Evolutionary conservation across 805 yeast genomes (phyloP).

Genomic region (Myxozyma vanderwaltii): DNA sequence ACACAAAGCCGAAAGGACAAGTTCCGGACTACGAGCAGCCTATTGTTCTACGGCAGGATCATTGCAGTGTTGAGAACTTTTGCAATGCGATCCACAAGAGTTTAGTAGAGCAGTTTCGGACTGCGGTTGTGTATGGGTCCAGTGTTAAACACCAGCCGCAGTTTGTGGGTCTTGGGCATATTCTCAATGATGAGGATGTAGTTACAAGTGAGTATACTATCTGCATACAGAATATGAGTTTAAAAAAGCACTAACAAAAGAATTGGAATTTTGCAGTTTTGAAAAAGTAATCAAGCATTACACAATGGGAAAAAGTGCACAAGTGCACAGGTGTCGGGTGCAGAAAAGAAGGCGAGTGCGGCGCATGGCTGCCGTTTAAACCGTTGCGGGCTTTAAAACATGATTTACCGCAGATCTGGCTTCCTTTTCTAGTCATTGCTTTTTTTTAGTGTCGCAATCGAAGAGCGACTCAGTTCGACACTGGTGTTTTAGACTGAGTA

Average conservation of each 20-base stretch:
- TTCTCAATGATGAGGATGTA: conserved; percentile 92
- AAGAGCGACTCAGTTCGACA: no score
- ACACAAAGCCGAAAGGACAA: conserved; percentile 94
- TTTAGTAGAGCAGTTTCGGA: conserved; percentile 88
- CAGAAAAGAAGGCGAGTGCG: no score
- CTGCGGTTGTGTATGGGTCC: conserved; percentile 87
- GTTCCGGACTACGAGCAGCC: conserved; percentile 95
- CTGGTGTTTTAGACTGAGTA: no score
- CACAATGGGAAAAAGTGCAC: neutral
- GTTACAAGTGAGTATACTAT: conserved; percentile 67
- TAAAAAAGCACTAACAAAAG: no score
- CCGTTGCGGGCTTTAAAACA: no score
- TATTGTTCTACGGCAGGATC: conserved; percentile 80
- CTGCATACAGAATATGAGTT: no score
- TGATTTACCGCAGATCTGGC: no score
- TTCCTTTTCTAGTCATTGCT: no score
- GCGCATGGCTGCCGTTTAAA: no score
- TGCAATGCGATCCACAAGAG: conserved; percentile 96
- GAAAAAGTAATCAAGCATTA: neutral
- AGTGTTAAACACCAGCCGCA: conserved; percentile 98
- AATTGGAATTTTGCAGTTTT: conserved; percentile 1
- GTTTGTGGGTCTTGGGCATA: conserved; percentile 84
- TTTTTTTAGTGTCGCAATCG: no score
- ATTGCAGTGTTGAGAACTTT: conserved; percentile 88
- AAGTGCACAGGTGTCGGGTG: no score